These are phyloP conservation scores for Huiozyma sinensis DNA, from an alignment of 805 yeast species.

Conservation along the genomic window DNA sequence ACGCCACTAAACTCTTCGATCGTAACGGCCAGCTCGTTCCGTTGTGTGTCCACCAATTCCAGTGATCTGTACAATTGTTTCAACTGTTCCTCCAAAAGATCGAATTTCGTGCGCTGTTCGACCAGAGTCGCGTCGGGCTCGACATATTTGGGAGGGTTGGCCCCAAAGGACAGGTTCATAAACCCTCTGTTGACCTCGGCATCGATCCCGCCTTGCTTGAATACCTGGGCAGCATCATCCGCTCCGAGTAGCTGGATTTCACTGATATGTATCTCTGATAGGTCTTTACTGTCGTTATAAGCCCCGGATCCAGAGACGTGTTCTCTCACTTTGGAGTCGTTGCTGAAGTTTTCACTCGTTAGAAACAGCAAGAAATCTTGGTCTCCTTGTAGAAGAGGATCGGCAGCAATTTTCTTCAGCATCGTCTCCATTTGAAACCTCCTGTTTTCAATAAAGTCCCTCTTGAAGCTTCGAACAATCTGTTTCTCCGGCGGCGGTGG, in stretches of 20 bases:
- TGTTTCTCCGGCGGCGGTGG: constrained; percentile 98
- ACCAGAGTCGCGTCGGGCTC: constrained; percentile 76
- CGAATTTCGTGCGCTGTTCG: constrained; percentile 58
- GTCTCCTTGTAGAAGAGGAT: constrained; percentile 51
- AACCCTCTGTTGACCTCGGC: constrained; percentile 58
- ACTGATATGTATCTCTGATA: constrained; percentile 28
- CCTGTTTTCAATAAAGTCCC: constrained; percentile 79
- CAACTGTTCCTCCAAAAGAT: constrained; percentile 62
- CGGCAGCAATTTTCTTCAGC: constrained; percentile 61
- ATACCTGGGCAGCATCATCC: constrained; percentile 24
- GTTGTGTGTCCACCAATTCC: constrained; percentile 62
- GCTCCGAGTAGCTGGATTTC: constrained; percentile 23
- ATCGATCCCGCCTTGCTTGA: constrained; percentile 24
- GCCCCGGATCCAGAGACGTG: constrained; percentile 45
- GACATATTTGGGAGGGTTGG: constrained; percentile 46
- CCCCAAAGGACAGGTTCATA: constrained; percentile 59
- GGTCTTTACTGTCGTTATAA: constrained; percentile 32
- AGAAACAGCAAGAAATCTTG: constrained; percentile 69
- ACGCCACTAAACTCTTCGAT: constrained; percentile 55
- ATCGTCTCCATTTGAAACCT: constrained; percentile 76
- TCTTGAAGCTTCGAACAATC: constrained; percentile 82
- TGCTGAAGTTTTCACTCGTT: constrained; percentile 57
- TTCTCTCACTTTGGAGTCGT: constrained; percentile 63
- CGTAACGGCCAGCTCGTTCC: constrained; percentile 60
- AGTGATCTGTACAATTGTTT: constrained; percentile 58